Base-by-base conservation (phyloP, 345 rosid genomes). In the Lumnitzera littorea region DNA sequence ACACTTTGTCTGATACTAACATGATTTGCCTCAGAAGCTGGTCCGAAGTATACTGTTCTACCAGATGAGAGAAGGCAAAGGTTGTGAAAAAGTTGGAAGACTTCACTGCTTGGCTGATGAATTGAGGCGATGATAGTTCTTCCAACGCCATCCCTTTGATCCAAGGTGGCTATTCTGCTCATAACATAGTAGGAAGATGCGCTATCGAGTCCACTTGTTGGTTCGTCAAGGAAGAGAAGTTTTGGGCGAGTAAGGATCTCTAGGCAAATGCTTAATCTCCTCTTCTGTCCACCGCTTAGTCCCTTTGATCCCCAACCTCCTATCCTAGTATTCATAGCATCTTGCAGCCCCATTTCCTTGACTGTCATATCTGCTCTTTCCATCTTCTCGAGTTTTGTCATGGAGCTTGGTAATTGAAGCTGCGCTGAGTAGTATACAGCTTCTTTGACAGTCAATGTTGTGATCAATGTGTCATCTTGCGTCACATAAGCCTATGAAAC, bases 331-430 rank as follows among this genome's bases (percentile, higher is more conserved):
- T 80, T 50, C 24, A 65, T 62, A 1, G 73, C 51, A 8, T 69
- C 82, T n/a, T 72, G 77, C 6, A 78, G 56, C 0, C 85, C 86
- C 89, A 83, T 83, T 24, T 84, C 84, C 6, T 53, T 64, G n/a
- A 84, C 77, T 7, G 78, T 81, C 43, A 2, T 46, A 25, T 81
- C 76, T 0, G 79, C 81, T 58, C 82, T 70, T 63, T 76, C 72
- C 17, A 54, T 67, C 58, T 81, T 84, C 64, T 79, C 64, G 0
- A 67, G 56, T 46, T 3, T 63, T 0, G 81, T 49, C 82, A 81
- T 81, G 5, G 74, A 58, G 14, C 74, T 60, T 0, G 84, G 82
- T 3, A 84, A 62, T 43, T 79, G 86, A 12, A 84, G 78, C 50
- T 65, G 79, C 0, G 84, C 89, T 16, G 86, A 73, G 58, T 74